Percentiles rank a stretch among this genome's conserved stretches.
Conservation (phyloP, 106 monocot genomes). For the Dendrobium nobile region DNA sequence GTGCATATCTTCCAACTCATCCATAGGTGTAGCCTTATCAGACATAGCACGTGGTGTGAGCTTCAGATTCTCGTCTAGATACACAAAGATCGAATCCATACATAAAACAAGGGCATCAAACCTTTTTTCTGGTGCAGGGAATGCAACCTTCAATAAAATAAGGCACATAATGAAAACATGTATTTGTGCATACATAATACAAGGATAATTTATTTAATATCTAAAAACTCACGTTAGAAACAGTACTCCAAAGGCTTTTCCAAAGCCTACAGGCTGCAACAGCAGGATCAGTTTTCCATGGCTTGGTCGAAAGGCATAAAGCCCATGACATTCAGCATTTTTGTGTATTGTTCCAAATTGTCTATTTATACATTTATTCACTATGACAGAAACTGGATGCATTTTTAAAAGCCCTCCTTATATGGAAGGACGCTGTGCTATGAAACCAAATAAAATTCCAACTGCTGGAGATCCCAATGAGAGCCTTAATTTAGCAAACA, state of each 20-base stretch:
- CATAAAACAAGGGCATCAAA: slow-evolving; percentile 82
- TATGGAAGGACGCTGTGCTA: background rate
- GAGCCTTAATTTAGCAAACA: background rate
- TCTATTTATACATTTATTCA: too few species aligned
- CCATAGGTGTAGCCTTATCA: slow-evolving; percentile 76
- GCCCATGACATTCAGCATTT: too few species aligned
- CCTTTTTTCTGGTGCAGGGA: slow-evolving; percentile 82
- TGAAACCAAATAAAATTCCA: background rate
- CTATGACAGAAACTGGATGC: too few species aligned
- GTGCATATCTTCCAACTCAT: slow-evolving; percentile 97
- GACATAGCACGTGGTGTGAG: slow-evolving; percentile 70
- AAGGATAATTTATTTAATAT: background rate
- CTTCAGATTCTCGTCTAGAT: slow-evolving; percentile 85
- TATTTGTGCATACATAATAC: background rate
- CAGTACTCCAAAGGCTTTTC: background rate
- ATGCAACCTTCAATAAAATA: slow-evolving; percentile 56
- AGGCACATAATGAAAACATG: background rate
- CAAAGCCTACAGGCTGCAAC: background rate
- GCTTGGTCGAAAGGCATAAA: too few species aligned
- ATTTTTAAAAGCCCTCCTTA: too few species aligned
- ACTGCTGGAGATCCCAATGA: background rate
- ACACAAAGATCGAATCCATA: slow-evolving; percentile 66
- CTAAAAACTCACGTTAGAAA: background rate
- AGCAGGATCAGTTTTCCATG: background rate
- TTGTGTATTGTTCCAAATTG: too few species aligned